These are phyloP conservation scores for Neocallimastix lanati DNA, from an alignment of 192 early-diverging fungal genomes.

Conservation along the genomic window DNA sequence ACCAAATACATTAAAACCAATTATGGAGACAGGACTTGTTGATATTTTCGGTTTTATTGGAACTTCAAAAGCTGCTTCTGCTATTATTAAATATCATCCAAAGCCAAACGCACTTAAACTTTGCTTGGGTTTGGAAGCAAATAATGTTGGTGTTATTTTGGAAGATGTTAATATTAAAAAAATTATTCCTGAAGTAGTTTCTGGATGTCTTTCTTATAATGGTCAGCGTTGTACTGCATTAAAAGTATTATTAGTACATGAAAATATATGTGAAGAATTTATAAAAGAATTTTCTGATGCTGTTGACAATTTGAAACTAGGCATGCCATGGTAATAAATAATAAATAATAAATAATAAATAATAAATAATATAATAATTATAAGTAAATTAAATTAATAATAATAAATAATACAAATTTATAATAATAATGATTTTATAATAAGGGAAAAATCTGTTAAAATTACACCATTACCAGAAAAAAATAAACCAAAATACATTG, in stretches of 20 bases:
- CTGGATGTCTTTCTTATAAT: neutral
- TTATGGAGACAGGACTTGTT: neutral
- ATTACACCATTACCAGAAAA: constrained; percentile 3
- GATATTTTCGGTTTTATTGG: constrained; percentile 2
- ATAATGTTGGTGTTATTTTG: constrained; percentile 1
- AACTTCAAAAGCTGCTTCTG: neutral
- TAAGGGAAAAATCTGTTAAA: neutral
- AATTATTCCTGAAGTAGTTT: neutral
- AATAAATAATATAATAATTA: too few species aligned
- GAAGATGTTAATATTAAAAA: neutral
- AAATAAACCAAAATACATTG: neutral
- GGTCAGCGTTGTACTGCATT: constrained; percentile 3
- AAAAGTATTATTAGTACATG: constrained; percentile 1
- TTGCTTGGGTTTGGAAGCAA: neutral
- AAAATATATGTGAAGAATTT: neutral
- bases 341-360: too few species aligned
- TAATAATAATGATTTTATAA: too few species aligned
- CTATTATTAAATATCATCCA: constrained; percentile 1
- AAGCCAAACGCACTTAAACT: neutral
- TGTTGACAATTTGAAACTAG: constrained; percentile 1
- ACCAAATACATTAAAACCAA: neutral
- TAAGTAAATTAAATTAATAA: too few species aligned
- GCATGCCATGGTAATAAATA: neutral
- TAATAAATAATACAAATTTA: too few species aligned
- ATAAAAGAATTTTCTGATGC: neutral